Evolutionary conservation across 768 basidiomycete genomes (phyloP), one percentile per base, ranked within the genome.

Genomic region (Xerocomus spinulosus): DNA sequence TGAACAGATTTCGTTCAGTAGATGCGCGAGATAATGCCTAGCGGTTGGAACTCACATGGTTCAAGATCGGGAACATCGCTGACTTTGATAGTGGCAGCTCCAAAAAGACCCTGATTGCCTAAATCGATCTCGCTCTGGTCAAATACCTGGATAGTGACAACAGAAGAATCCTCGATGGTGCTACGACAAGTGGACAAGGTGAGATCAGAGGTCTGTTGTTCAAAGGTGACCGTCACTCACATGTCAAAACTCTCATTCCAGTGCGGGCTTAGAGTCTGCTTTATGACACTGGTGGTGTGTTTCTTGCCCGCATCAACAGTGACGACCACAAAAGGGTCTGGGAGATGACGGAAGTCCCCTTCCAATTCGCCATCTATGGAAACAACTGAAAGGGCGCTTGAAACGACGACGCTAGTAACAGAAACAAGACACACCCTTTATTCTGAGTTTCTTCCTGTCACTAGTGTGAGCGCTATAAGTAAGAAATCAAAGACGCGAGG

Each of bases 171-270:
- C 68, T 93, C 94, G 64, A 96, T 94, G 44, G 81, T 89, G 57
- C 94, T 97, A 57, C 21, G 34, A 44, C 45, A 21, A 47, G 26
- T 55, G 24, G 49, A 46, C 50, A 50, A 42, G 13, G 41, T 8
- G 21, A 29, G n/a, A 32, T 5, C 14, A 17, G 49, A 41, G 25
- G n/a, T n/a, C 35, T 5, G 37, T 7, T 2, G 3, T 3, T 8
- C 15, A 17, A 21, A 9, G 21, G 10, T n/a, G n/a, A n/a, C n/a
- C n/a, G n/a, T n/a, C n/a, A 32, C 87, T 61, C 52, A 95, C 94
- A 99, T 87, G 64, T 98, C 95, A 68, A 99, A 98, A 63, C 87
- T 89, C 73, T 97, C 95, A 64, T 92, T 95, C 93, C 93, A 96
- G 68, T 95, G 94, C 0, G 93, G 89, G 69, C 92, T 93, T 39